These are phyloP conservation scores for Clarireedia homoeocarpa DNA, from an alignment of 2,329 filamentous ascomycete genomes.

Conservation along the genomic window DNA sequence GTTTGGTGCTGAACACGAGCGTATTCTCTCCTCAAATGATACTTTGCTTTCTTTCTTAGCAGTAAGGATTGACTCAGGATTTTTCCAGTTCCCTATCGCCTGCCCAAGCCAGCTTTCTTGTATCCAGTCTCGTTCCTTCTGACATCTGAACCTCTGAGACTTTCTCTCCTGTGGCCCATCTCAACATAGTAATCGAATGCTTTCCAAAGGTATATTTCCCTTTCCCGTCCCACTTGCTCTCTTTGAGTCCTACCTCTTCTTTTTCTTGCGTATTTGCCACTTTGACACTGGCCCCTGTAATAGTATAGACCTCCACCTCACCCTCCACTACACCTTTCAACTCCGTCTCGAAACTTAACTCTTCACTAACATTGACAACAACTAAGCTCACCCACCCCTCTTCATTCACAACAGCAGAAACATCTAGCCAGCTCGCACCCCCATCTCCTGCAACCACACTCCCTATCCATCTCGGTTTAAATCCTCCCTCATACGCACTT, in stretches of 20 bases:
- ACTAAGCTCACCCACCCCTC: conserved; percentile 57
- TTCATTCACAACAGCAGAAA: conserved; percentile 50
- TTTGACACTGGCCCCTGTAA: conserved; percentile 49
- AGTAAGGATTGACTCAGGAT: background rate
- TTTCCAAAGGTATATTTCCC: conserved; percentile 58
- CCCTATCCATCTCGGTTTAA: conserved; percentile 56
- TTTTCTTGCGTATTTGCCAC: conserved; percentile 55
- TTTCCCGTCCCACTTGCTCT: conserved; percentile 55
- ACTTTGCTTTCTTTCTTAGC: too few relatives aligned
- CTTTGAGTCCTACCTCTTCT: conserved; percentile 52
- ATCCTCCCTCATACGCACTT: conserved; percentile 58
- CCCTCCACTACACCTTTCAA: conserved; percentile 46
- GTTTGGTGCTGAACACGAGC: too few relatives aligned
- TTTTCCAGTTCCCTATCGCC: conserved; percentile 5
- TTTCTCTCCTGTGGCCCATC: conserved; percentile 34
- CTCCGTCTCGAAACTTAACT: conserved; percentile 48
- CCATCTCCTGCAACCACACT: conserved; percentile 48
- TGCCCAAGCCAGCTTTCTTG: conserved; percentile 25
- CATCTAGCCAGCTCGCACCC: conserved; percentile 60
- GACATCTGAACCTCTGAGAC: conserved; percentile 20
- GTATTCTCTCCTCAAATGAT: too few relatives aligned
- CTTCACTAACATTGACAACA: conserved; percentile 65
- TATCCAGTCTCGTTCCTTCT: conserved; percentile 19
- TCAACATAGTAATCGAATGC: conserved; percentile 62
- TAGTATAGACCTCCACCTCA: conserved; percentile 52